A percentile compares a stretch with the other conserved stretches of the same genome.
phyloP scores from a whole-genome alignment of 352 stramenopile genomes.

The Phytopythium montanum region DNA sequence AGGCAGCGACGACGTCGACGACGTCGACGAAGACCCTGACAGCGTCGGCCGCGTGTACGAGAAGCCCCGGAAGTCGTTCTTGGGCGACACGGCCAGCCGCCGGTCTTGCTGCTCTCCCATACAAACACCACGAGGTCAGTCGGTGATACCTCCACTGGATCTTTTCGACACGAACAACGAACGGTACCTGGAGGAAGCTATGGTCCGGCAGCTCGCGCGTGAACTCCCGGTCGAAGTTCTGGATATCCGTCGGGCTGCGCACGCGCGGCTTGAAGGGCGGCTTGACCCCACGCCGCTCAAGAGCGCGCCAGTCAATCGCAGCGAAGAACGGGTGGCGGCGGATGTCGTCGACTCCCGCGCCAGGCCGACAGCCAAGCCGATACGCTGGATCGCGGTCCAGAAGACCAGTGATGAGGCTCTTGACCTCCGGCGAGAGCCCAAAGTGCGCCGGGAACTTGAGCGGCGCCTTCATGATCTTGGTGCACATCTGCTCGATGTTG shows the following conservation, averaged over 20 bases:
- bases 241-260: slow-evolving; percentile 71
- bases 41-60: slow-evolving; percentile 56
- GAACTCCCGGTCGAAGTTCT: slow-evolving; percentile 90
- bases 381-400: slow-evolving; percentile 71
- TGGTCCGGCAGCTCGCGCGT: slow-evolving; percentile 82
- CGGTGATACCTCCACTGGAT: neutral
- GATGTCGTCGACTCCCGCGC: slow-evolving; percentile 64
- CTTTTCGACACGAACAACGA: neutral
- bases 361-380: slow-evolving; percentile 64
- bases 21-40: slow-evolving; percentile 5
- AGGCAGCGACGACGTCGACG: neutral
- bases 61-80: slow-evolving; percentile 86
- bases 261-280: slow-evolving; percentile 87
- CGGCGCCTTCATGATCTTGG: slow-evolving; percentile 88
- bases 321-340: slow-evolving; percentile 82
- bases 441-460: slow-evolving; percentile 88
- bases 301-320: slow-evolving; percentile 69
- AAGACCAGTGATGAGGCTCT: slow-evolving; percentile 75
- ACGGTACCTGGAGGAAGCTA: slow-evolving; percentile 49
- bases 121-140: neutral
- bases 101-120: slow-evolving; percentile 54
- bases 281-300: slow-evolving; percentile 68
- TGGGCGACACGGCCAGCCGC: slow-evolving; percentile 62
- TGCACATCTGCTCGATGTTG: slow-evolving; percentile 91
- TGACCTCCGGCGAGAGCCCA: slow-evolving; percentile 62